phyloP scores from a whole-genome alignment of 768 basidiomycete species.

The Hemileccinum impolitum region DNA sequence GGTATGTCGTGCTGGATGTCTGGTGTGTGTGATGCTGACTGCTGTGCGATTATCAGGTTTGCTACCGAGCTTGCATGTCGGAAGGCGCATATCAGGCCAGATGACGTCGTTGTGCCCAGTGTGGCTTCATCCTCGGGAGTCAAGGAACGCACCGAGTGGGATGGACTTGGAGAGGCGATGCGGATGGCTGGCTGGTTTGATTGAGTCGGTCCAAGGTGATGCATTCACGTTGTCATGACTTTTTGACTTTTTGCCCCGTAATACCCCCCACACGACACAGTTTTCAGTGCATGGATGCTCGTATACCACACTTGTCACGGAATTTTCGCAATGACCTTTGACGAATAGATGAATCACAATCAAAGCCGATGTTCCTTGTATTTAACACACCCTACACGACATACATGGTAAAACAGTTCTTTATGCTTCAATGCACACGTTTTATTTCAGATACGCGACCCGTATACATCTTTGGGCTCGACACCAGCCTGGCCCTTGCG shows the following conservation, averaged over 20 bases:
- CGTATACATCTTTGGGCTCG: slow-evolving; percentile 75
- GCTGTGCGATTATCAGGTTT: slow-evolving; percentile 46
- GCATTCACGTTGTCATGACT: no score
- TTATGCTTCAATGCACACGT: no score
- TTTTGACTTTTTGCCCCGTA: background rate
- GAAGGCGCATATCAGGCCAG: slow-evolving; percentile 40
- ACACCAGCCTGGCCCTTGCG: slow-evolving; percentile 83
- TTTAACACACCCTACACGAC: background rate
- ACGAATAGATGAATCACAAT: no score
- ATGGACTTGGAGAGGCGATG: slow-evolving; percentile 74
- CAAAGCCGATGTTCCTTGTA: no score
- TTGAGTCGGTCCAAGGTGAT: no score
- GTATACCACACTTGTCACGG: no score
- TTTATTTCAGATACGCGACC: slow-evolving; percentile 45
- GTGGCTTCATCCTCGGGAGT: slow-evolving; percentile 13
- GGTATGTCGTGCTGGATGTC: slow-evolving; percentile 36
- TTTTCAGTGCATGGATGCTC: no score
- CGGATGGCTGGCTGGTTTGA: slow-evolving; percentile 74
- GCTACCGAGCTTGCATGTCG: slow-evolving; percentile 81
- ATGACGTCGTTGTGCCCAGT: slow-evolving; percentile 3
- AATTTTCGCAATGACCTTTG: no score
- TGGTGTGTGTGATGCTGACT: background rate
- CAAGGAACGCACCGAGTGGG: slow-evolving; percentile 52
- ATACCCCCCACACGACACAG: slow-evolving; percentile 10
- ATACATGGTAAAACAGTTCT: background rate